Conservation (phyloP, 331 rosid species). For the Acacia pycnantha region DNA sequence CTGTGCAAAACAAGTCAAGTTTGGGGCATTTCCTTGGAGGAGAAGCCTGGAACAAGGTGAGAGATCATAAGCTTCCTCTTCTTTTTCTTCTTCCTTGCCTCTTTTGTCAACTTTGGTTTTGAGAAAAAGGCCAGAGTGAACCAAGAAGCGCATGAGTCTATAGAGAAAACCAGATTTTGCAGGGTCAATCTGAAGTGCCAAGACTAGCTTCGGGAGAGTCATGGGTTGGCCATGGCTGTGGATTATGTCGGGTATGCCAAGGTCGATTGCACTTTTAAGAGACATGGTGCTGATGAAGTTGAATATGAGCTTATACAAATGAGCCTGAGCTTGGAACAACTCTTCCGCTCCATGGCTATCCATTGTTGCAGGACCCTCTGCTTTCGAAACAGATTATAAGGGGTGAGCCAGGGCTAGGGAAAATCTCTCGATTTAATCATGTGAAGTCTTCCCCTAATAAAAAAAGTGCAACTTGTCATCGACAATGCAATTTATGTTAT, state of each 20-base stretch:
- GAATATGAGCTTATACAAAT: slow-evolving; percentile 19
- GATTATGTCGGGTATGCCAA: background rate
- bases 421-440: background rate
- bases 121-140: background rate
- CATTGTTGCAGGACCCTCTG: slow-evolving; percentile 8
- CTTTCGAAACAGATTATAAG: background rate
- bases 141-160: slow-evolving; percentile 3
- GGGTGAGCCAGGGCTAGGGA: background rate
- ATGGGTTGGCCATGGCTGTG: no score
- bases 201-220: no score
- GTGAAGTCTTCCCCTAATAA: background rate
- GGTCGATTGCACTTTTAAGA: slow-evolving; percentile 43
- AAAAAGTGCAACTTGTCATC: background rate
- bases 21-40: slow-evolving; percentile 26
- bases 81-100: background rate
- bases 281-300: slow-evolving; percentile 37
- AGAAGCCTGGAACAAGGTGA: slow-evolving; percentile 45
- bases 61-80: slow-evolving; percentile 35
- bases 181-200: background rate
- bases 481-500: background rate
- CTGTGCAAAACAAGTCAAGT: slow-evolving; percentile 23
- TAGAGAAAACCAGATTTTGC: background rate
- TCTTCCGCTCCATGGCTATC: slow-evolving; percentile 21
- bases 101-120: background rate
- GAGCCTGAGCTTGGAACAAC: slow-evolving; percentile 42